A percentile compares a stretch with the other conserved stretches of the same genome.
phyloP scores from a whole-genome alignment of 768 basidiomycete genomes.

The Leccinellum albellum region DNA sequence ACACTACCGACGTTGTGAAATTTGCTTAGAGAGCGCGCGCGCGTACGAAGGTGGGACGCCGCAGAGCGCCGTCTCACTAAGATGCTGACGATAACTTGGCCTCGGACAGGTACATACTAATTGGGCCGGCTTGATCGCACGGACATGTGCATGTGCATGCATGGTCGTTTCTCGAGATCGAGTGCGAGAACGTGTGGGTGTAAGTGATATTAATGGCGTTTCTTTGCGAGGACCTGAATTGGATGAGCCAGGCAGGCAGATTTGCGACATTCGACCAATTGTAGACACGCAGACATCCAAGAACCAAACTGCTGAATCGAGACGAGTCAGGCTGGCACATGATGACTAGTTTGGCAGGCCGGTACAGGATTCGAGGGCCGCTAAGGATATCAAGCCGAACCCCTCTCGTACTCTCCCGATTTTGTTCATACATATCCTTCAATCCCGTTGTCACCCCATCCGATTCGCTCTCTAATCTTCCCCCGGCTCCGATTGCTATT shows the following conservation, averaged over 20 bases:
- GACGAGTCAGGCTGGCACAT: conserved; percentile 42
- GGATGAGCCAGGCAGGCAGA: conserved; percentile 15
- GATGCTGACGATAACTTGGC: neutral
- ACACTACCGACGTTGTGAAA: conserved; percentile 6
- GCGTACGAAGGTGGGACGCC: conserved; percentile 12
- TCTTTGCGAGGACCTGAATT: conserved; percentile 19
- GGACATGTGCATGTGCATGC: neutral
- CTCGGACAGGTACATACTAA: conserved; percentile 7
- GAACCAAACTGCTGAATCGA: conserved; percentile 32
- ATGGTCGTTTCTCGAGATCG: neutral
- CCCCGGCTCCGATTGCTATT: conserved; percentile 37
- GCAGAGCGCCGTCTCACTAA: conserved; percentile 9
- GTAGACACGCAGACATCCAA: conserved; percentile 14
- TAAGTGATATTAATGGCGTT: conserved; percentile 18
- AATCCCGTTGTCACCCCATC: conserved; percentile 30
- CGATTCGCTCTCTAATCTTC: conserved; percentile 24
- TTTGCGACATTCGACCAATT: conserved; percentile 20
- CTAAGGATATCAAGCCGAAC: conserved; percentile 34
- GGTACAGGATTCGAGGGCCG: conserved; percentile 31
- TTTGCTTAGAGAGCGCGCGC: conserved; percentile 7
- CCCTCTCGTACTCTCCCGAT: conserved; percentile 40
- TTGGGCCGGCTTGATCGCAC: conserved; percentile 5
- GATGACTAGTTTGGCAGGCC: conserved; percentile 35
- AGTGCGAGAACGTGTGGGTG: conserved; percentile 2
- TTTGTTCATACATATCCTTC: conserved; percentile 25